phyloP scores from a whole-genome alignment of 768 basidiomycete genomes.

The Chalciporus sphaerocephalus region DNA sequence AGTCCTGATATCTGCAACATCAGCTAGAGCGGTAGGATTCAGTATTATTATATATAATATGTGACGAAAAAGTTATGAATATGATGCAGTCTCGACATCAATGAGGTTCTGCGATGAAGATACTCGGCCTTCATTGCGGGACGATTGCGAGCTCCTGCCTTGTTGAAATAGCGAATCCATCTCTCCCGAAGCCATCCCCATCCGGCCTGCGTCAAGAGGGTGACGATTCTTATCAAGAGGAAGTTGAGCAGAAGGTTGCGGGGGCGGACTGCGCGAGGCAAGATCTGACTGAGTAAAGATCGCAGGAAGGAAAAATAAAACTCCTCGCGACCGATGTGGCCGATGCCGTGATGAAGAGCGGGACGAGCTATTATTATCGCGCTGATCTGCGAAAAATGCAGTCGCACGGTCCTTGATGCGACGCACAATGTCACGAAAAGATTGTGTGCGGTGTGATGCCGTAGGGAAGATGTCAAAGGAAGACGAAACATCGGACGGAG shows the following conservation, averaged over 20 bases:
- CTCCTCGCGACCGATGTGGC: conserved; percentile 50
- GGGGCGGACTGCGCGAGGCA: conserved; percentile 30
- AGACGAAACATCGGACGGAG: conserved; percentile 45
- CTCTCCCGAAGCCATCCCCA: conserved; percentile 23
- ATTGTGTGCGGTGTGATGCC: conserved; percentile 36
- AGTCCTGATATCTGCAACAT: conserved; percentile 17
- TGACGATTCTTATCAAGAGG: conserved; percentile 47
- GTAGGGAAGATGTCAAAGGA: conserved; percentile 40
- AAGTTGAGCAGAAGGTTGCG: conserved; percentile 20
- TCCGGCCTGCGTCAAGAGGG: conserved; percentile 34
- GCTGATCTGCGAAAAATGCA: conserved; percentile 43
- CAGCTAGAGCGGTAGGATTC: conserved; percentile 33
- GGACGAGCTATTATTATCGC: conserved; percentile 34
- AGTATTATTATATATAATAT: conserved; percentile 28
- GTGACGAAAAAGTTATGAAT: conserved; percentile 17
- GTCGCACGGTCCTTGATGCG: conserved; percentile 53
- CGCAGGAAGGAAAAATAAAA: conserved; percentile 79
- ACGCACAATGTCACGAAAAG: conserved; percentile 50
- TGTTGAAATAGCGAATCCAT: conserved; percentile 20
- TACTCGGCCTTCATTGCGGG: conserved; percentile 25
- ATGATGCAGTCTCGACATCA: conserved; percentile 23
- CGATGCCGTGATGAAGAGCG: conserved; percentile 48
- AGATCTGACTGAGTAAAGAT: conserved; percentile 56
- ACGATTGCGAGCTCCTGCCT: conserved; percentile 30
- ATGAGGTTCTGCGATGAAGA: conserved; percentile 28